A percentile compares a stretch with the other conserved stretches of the same genome.
These are phyloP conservation scores for Exophiala sp. DNA, from an alignment of 2,329 filamentous ascomycete genomes.

Conservation along the genomic window DNA sequence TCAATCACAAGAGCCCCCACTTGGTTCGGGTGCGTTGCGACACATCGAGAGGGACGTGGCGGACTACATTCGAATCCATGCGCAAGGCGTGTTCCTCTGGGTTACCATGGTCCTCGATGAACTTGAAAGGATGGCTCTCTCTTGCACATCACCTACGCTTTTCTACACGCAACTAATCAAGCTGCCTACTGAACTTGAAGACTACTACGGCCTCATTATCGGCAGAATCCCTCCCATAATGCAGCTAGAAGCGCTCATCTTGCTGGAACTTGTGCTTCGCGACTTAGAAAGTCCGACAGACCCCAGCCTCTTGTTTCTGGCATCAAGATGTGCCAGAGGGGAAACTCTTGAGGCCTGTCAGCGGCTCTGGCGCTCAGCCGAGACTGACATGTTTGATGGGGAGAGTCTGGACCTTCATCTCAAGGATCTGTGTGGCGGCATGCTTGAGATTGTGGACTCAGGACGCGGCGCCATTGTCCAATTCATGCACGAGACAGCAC, in stretches of 20 bases:
- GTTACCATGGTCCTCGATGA: neutral
- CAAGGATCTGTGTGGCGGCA: slow-evolving; percentile 13
- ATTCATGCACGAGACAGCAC: slow-evolving; percentile 21
- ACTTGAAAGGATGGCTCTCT: neutral
- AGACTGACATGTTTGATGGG: neutral
- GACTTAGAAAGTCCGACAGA: neutral
- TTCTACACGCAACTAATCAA: neutral
- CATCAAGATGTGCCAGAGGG: neutral
- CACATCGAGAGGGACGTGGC: neutral
- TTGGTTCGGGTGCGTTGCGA: too few relatives aligned
- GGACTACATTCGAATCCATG: neutral
- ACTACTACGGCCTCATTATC: neutral
- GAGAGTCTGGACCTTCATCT: neutral
- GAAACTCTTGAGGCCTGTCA: neutral
- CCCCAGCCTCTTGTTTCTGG: neutral
- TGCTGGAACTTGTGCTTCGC: slow-evolving; percentile 3
- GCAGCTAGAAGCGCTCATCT: neutral
- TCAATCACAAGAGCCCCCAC: too few relatives aligned
- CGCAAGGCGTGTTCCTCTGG: slow-evolving; percentile 5
- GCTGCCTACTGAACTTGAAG: neutral
- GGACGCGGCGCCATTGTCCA: neutral
- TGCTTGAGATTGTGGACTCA: slow-evolving; percentile 10
- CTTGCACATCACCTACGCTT: neutral
- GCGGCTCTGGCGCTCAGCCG: neutral
- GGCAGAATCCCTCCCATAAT: neutral